These are phyloP conservation scores for Colletotrichum horii DNA, from an alignment of 2,329 filamentous ascomycete genomes.

Conservation along the genomic window DNA sequence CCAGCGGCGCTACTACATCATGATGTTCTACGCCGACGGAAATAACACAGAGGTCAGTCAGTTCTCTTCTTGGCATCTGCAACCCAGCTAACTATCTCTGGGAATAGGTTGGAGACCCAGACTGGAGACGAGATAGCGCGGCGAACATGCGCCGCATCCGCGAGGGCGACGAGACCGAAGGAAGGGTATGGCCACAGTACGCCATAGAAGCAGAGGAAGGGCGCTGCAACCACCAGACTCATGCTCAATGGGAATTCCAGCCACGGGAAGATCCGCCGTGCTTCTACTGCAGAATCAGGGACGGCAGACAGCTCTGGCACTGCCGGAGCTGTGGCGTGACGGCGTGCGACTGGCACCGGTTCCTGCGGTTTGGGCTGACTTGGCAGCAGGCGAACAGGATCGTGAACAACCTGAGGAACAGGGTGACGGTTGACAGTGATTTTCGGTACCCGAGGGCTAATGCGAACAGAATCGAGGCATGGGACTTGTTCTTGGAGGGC, in stretches of 20 bases:
- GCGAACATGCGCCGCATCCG: background rate
- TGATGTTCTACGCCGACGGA: constrained; percentile 6
- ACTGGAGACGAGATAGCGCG: background rate
- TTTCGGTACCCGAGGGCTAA: background rate
- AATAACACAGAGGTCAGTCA: background rate
- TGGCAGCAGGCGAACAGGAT: background rate
- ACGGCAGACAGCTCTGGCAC: background rate
- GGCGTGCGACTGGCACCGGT: background rate
- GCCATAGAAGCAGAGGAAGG: background rate
- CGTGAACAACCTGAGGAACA: background rate
- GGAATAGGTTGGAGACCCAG: background rate
- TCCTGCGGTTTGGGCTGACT: background rate
- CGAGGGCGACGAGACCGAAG: background rate
- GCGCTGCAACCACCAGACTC: background rate
- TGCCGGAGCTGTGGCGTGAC: background rate
- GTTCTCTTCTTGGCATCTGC: background rate
- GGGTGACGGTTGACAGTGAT: background rate
- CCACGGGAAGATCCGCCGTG: background rate
- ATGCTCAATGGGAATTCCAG: background rate
- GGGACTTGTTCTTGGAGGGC: background rate
- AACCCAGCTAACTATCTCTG: background rate
- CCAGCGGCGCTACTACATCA: background rate
- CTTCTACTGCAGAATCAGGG: background rate
- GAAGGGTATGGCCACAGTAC: background rate
- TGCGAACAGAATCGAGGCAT: background rate